phyloP scores from a whole-genome alignment of 2,329 filamentous ascomycete species.

The Trichoderma koningiopsis region DNA sequence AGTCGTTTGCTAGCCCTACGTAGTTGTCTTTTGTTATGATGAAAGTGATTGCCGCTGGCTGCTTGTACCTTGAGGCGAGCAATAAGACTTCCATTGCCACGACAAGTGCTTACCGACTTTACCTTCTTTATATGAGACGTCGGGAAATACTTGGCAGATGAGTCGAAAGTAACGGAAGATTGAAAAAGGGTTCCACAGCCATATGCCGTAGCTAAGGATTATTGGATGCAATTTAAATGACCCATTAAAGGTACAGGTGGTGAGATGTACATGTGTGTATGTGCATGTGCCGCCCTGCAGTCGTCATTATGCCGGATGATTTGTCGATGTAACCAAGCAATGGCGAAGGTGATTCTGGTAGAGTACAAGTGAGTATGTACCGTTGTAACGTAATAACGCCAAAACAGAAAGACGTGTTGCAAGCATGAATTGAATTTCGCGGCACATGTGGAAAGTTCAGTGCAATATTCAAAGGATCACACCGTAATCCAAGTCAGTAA shows the following conservation, averaged over 20 bases:
- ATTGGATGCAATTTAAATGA: conserved; percentile 15
- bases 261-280: conserved; percentile 7
- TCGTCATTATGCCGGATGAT: conserved; percentile 7
- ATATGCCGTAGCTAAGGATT: conserved; percentile 1
- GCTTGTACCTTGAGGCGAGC: neutral
- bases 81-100: neutral
- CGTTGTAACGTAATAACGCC: neutral
- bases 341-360: neutral
- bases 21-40: too few species aligned
- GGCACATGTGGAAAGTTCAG: neutral
- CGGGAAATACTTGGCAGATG: neutral
- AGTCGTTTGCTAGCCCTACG: neutral
- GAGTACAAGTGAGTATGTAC: neutral
- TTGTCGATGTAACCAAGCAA: conserved; percentile 2
- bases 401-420: neutral
- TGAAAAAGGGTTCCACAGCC: neutral
- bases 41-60: neutral
- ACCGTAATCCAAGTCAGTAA: neutral
- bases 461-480: neutral
- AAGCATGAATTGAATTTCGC: neutral
- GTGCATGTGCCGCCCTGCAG: conserved; percentile 16
- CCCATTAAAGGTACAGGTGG: conserved; percentile 10
- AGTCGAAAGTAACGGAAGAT: neutral
- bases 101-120: neutral
- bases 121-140: neutral